Evolutionary conservation across 73 alveolate genomes (phyloP).

Genomic region (Chromera velia): DNA sequence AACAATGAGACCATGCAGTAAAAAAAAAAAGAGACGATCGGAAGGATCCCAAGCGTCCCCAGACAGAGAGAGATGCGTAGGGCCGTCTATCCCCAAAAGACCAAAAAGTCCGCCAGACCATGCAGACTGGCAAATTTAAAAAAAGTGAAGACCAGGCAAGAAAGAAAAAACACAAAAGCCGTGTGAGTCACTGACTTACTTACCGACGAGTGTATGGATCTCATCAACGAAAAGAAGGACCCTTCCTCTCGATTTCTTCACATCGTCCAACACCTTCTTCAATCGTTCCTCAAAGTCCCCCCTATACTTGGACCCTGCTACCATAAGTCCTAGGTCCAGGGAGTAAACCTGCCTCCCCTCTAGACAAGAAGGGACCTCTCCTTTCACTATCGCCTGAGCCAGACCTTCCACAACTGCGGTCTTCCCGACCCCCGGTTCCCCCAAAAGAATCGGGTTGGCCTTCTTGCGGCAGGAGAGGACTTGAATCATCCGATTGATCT

Average conservation of each 20-base stretch:
- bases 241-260: conserved; percentile 5
- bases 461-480: conserved; percentile 33
- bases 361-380: conserved; percentile 40
- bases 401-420: conserved; percentile 44
- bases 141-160: too few relatives aligned
- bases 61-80: too few relatives aligned
- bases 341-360: conserved; percentile 15
- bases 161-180: too few relatives aligned
- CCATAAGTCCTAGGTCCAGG: conserved; percentile 30
- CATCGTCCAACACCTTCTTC: conserved; percentile 28
- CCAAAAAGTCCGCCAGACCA: too few relatives aligned
- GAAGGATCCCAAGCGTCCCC: too few relatives aligned
- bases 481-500: conserved; percentile 35
- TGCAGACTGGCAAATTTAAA: too few relatives aligned
- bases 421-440: conserved; percentile 48
- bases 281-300: conserved; percentile 45
- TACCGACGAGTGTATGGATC: conserved; percentile 42
- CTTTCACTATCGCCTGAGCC: conserved; percentile 33
- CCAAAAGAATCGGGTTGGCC: conserved; percentile 37
- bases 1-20: too few relatives aligned
- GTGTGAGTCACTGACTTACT: too few relatives aligned
- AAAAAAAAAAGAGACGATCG: too few relatives aligned
- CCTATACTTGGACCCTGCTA: conserved; percentile 41
- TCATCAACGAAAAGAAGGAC: conserved; percentile 25
- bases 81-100: too few relatives aligned